Evolutionary conservation across 1,284 basidiomycete genomes (phyloP), one percentile per base, ranked within the genome.

Genomic region (Tilletia setariae): DNA sequence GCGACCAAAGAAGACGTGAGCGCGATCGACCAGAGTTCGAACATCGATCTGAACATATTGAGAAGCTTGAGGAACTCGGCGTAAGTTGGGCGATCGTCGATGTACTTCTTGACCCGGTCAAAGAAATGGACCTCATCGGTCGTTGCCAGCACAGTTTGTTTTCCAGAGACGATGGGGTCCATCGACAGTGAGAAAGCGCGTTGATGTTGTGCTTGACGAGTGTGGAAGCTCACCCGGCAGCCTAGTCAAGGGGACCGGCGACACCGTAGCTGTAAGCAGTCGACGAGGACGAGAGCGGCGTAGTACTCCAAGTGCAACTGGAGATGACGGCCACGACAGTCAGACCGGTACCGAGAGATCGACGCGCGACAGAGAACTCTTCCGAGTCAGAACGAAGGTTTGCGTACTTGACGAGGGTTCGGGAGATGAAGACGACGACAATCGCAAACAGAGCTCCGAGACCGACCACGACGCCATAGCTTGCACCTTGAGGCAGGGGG

Each of bases 61-160:
- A 97, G 88, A 68, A 97, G 86, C 83, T 95, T 97, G 74, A 98
- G 85, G 85, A 98, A 98, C 84, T 98, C 95, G 82, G 94, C 91
- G 85, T 96, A 98, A 2, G 90, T 90, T 66, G 93, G 89, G 47
- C 92, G 89, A 80, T 91, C 92, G 76, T 94, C 82, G 70, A 97
- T 86, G 59, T 88, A 87, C 70, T 90, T 90, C 83, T 93, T 94
- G 76, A 93, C 91, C 65, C 91, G 89, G 80, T 98, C 94, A 79
- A 98, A 98, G 86, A 98, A 98, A 15, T 91, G 85, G 28, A 95
- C 87, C 79, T 96, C 94, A 73, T 93, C 91, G n/a, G 89, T 87
- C 1, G 89, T 86, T 1, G 88, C 87, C 69, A 85, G 85, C 2
- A 61, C 32, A 35, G n/a, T n/a, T n/a, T n/a, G n/a, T 9, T 21